Percentiles rank a stretch among this genome's conserved stretches.
These are phyloP conservation scores for Macrotyloma uniflorum DNA, from an alignment of 306 rosid species.

Conservation along the genomic window DNA sequence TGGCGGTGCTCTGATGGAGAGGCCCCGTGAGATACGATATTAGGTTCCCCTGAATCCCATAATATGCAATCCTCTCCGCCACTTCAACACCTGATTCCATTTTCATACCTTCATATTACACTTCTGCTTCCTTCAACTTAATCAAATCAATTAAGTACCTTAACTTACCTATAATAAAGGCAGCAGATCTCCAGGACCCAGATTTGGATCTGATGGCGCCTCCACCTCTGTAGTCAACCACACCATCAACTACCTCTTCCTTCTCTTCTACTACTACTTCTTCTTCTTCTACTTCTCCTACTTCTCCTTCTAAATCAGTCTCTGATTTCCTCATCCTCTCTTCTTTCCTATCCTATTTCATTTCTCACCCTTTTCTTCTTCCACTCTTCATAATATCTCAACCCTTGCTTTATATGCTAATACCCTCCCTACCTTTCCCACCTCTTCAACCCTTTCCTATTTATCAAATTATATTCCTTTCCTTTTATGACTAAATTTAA, in stretches of 20 bases:
- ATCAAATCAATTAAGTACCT: too few species aligned
- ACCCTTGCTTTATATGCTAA: too few species aligned
- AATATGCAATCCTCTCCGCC: constrained; percentile 60
- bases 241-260: constrained; percentile 19
- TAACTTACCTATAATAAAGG: constrained; percentile 37
- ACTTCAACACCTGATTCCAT: constrained; percentile 43
- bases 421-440: too few species aligned
- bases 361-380: too few species aligned
- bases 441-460: too few species aligned
- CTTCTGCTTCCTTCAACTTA: too few species aligned
- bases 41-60: constrained; percentile 53
- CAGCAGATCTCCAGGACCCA: constrained; percentile 58
- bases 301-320: neutral
- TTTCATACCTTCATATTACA: neutral
- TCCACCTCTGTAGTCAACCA: constrained; percentile 47
- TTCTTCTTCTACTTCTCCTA: too few species aligned
- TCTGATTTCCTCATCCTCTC: neutral
- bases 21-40: constrained; percentile 58
- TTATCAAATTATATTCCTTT: too few species aligned
- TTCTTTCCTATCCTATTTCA: too few species aligned
- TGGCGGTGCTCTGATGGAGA: constrained; percentile 52
- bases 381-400: too few species aligned
- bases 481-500: too few species aligned
- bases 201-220: constrained; percentile 39
- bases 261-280: neutral